Percentiles rank a stretch among this genome's conserved stretches.
Conservation (phyloP, 2,329 filamentous ascomycete species). For the Epichloe baconii region DNA sequence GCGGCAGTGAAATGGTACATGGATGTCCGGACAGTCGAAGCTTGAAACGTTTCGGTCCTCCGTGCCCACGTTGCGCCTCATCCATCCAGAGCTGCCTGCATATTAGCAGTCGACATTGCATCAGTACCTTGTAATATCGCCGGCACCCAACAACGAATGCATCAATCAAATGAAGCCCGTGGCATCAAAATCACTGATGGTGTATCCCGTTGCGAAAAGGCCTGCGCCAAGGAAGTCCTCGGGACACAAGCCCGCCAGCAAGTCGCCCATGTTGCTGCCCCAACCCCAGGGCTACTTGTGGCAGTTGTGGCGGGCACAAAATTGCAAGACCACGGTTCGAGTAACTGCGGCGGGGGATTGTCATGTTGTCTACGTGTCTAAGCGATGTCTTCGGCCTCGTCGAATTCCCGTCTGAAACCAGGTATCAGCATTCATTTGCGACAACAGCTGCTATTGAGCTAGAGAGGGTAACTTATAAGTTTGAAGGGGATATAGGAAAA, state of each 20-base stretch:
- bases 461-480: too few relatives aligned
- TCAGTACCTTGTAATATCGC: too few relatives aligned
- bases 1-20: too few relatives aligned
- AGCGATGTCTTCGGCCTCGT: not conserved
- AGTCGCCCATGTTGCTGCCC: constrained; percentile 5
- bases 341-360: not conserved
- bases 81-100: too few relatives aligned
- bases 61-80: too few relatives aligned
- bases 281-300: not conserved
- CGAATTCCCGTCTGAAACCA: not conserved
- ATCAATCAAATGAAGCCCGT: constrained; percentile 7
- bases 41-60: too few relatives aligned
- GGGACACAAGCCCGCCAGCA: constrained; percentile 6
- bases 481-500: too few relatives aligned
- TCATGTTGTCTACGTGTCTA: not conserved
- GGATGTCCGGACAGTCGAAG: too few relatives aligned
- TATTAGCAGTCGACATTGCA: too few relatives aligned
- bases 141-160: not conserved
- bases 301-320: not conserved
- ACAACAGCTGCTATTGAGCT: not conserved
- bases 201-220: constrained; percentile 7
- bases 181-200: constrained; percentile 11
- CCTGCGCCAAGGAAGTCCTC: constrained; percentile 5
- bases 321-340: not conserved
- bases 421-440: not conserved